Evolutionary conservation across 495 filamentous ascomycete genomes (phyloP).

Genomic region (Lasiosphaeria ovina): DNA sequence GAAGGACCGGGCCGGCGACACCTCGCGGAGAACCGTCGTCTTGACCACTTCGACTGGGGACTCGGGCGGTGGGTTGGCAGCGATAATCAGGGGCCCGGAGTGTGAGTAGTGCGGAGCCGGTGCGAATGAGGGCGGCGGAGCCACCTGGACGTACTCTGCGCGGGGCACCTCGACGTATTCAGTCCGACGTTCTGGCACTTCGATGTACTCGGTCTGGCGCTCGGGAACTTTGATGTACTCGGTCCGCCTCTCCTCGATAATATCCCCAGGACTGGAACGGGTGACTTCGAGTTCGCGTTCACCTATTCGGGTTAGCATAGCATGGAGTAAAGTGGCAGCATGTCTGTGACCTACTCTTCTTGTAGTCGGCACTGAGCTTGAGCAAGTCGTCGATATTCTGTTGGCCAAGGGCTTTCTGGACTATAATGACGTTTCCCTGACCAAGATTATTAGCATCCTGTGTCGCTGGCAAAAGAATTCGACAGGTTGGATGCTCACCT

Average conservation of each 20-base stretch:
- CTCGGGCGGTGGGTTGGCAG: conserved; percentile 41
- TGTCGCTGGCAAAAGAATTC: not conserved
- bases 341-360: conserved; percentile 41
- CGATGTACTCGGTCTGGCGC: conserved; percentile 20
- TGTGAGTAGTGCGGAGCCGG: conserved; percentile 22
- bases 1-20: conserved; percentile 36
- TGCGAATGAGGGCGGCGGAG: conserved; percentile 26
- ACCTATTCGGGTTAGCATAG: conserved; percentile 25
- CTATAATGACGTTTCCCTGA: conserved; percentile 73
- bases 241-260: conserved; percentile 39
- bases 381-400: conserved; percentile 88
- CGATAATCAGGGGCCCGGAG: conserved; percentile 35
- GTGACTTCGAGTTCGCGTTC: conserved; percentile 40
- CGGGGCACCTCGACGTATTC: conserved; percentile 20
- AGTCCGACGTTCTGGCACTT: conserved; percentile 19
- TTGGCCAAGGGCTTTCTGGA: conserved; percentile 78
- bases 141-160: conserved; percentile 16
- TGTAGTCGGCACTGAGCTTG: conserved; percentile 71
- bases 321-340: not conserved
- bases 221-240: conserved; percentile 29
- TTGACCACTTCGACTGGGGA: conserved; percentile 29
- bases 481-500: conserved; percentile 50
- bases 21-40: conserved; percentile 37
- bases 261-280: conserved; percentile 35
- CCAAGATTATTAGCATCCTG: conserved; percentile 24